phyloP scores from a whole-genome alignment of 768 basidiomycete species.

The Agaricus subrufescens region DNA sequence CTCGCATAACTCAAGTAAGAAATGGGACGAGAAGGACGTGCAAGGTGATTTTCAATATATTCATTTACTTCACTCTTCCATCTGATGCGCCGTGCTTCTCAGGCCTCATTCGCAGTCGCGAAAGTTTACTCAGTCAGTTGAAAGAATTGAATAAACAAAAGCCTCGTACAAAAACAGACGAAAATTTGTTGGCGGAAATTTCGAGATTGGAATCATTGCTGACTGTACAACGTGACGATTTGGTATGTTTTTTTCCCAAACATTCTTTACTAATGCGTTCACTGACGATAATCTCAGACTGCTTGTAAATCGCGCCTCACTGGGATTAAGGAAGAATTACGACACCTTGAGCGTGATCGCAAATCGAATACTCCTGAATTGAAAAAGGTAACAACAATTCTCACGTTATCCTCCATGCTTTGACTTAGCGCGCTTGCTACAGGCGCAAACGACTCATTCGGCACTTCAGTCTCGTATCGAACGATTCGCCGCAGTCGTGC shows the following conservation, averaged over 20 bases:
- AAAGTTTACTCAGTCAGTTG: slow-evolving; percentile 67
- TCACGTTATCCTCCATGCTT: too few relatives aligned
- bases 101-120: slow-evolving; percentile 56
- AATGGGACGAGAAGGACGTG: slow-evolving; percentile 94
- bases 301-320: slow-evolving; percentile 71
- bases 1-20: slow-evolving; percentile 68
- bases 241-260: slow-evolving; percentile 42
- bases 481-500: slow-evolving; percentile 50
- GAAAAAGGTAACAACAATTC: slow-evolving; percentile 48
- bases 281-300: slow-evolving; percentile 41
- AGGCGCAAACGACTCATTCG: slow-evolving; percentile 54
- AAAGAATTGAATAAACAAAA: slow-evolving; percentile 82
- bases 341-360: slow-evolving; percentile 70
- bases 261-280: background rate
- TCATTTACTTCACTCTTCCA: too few relatives aligned
- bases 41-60: slow-evolving; percentile 46
- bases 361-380: slow-evolving; percentile 64
- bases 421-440: background rate
- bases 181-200: slow-evolving; percentile 71
- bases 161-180: slow-evolving; percentile 81
- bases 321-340: slow-evolving; percentile 81
- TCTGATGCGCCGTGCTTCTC: background rate
- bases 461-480: slow-evolving; percentile 51
- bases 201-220: slow-evolving; percentile 75
- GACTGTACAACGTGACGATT: slow-evolving; percentile 74